Evolutionary conservation across 2,329 filamentous ascomycete genomes (phyloP), one percentile per base, ranked within the genome.

Genomic region (Knoxdaviesia proteae): DNA sequence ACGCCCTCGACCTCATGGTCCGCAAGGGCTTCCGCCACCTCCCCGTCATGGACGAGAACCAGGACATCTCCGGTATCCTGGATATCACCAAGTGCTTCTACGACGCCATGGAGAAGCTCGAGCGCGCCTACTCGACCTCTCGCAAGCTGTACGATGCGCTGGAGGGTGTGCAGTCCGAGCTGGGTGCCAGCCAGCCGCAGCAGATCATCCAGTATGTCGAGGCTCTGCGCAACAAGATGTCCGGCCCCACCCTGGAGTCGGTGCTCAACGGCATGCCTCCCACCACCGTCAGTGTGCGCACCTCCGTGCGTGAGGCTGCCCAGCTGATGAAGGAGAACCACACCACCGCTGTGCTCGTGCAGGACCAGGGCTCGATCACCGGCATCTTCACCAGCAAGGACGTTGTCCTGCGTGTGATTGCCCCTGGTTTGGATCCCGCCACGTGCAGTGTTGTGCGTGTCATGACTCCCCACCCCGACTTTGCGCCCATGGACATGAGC

Each of bases 11-110:
- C 60, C 70, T 96, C 45, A 98, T 98, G 90, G 90, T 98, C 45
- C 74, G 88, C 52, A 96, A 96, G 64, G 90, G 90, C 11, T 98
- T 98, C 68, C 77, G 90, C 52, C 90, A 98, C 65, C 62, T 98
- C 56, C 90, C 90, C 3, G 90, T 98, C 50, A 98, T 98, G 90
- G 90, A 98, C 61, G 90, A 98, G 67, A 96, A 98, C 60, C 90
- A 98, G 62, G 88, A 98, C 56, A 98, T 98, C 48, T 93, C 87
- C 6, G 90, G 90, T 66, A 87, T 98, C 50, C 67, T 98, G 43
- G 90, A 98, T 61, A 98, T 98, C 53, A 98, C 90, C 45, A 98
- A 96, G 63, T 98, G 90, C 63, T 98, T 98, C 62, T 98, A 98
- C 62, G 90, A 98, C 62, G 90, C 90, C 38, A 98, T 98, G 90